These are phyloP conservation scores for Coprinellus micaceus DNA, from an alignment of 768 basidiomycete genomes.

Conservation along the genomic window DNA sequence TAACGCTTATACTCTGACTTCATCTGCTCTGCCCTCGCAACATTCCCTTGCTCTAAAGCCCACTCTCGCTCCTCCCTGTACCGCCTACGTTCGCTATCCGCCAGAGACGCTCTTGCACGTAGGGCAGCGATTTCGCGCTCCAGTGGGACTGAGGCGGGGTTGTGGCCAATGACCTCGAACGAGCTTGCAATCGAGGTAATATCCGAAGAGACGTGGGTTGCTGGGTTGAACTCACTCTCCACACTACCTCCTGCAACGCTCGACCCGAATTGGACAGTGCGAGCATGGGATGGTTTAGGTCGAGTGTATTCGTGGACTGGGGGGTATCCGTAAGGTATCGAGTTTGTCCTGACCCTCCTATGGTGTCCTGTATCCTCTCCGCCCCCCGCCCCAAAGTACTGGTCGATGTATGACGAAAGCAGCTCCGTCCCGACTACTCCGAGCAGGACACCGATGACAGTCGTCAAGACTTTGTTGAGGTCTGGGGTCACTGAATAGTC, in stretches of 20 bases:
- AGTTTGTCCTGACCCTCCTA: conserved; percentile 11
- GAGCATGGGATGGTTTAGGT: conserved; percentile 18
- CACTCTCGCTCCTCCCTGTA: conserved; percentile 87
- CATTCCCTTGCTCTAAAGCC: conserved; percentile 77
- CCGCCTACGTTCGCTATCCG: conserved; percentile 77
- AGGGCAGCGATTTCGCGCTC: conserved; percentile 76
- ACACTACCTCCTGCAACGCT: conserved; percentile 37
- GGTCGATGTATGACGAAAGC: conserved; percentile 49
- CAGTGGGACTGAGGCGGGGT: conserved; percentile 53
- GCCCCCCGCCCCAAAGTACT: conserved; percentile 14
- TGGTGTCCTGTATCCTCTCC: conserved; percentile 24
- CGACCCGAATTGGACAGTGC: conserved; percentile 44
- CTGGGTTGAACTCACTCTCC: conserved; percentile 18
- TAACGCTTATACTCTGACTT: conserved; percentile 83
- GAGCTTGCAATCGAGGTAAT: conserved; percentile 69
- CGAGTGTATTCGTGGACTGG: not conserved
- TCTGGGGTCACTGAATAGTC: conserved; percentile 61
- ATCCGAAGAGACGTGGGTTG: conserved; percentile 40
- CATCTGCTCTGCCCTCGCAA: conserved; percentile 71
- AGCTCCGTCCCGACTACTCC: conserved; percentile 72
- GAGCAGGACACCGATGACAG: conserved; percentile 62
- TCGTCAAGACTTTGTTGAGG: conserved; percentile 50
- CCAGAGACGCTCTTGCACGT: conserved; percentile 72
- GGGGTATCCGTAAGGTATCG: conserved; percentile 2
- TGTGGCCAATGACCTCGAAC: conserved; percentile 61